Evolutionary conservation across 2,329 filamentous ascomycete genomes (phyloP), one percentile per base, ranked within the genome.

Genomic region (Lomentospora prolificans): DNA sequence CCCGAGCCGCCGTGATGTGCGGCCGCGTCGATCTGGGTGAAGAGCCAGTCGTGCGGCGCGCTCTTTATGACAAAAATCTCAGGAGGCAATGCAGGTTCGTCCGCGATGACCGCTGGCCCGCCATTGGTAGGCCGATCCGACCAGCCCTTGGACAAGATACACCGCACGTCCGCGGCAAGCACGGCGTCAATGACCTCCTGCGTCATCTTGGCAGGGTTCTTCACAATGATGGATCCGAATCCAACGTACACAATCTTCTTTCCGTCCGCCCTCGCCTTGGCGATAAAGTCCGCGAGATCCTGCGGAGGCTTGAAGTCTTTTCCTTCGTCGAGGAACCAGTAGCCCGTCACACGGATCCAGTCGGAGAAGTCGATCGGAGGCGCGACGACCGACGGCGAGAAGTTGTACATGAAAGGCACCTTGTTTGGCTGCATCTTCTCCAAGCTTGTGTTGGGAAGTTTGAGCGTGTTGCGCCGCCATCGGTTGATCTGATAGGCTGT

Each of bases 331-430:
- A 99, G 73, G 70, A 99, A 97, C 94, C 94, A 99, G 72, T 99
- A 97, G 0, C 94, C 94, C 0, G 94, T 97, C 6, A 97, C 89
- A 46, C 90, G 84, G 67, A 99, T 94, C 94, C 94, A 99, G 69
- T 97, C 94, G 44, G 89, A 92, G 71, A 91, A 99, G 71, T 99
- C 94, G 1, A 96, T 76, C 14, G 94, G 94, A 27, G 91, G 92
- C 2, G 89, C 84, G n/a, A 99, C 94, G 10, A 99, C 94, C 9
- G 84, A 87, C 0, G 91, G 90, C 56, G 89, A 95, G 69, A 96
- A 97, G 71, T 96, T 97, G 75, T 99, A 99, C 50, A 99, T 71
- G 70, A 99, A 99, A 0, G 94, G 94, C n/a, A 96, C 90, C 68
- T 95, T 95, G 74, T 96, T 96, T 2, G 89, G 86, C 71, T 96